Conservation (phyloP, 768 basidiomycete genomes). For the Gyrodon lividus region DNA sequence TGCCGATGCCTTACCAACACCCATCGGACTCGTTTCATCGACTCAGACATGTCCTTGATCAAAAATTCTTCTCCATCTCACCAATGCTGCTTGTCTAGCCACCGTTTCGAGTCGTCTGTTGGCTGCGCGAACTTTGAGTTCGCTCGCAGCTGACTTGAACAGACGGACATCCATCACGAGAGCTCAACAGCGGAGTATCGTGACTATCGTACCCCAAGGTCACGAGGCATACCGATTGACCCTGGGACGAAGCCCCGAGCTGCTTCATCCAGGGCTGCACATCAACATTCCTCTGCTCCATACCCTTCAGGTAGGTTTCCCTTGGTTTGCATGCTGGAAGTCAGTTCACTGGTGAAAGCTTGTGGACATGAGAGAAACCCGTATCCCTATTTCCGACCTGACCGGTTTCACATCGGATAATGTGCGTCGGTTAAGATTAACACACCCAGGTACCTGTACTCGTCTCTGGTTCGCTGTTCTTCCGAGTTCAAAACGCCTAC, state of each 20-base stretch:
- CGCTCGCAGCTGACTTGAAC: not conserved
- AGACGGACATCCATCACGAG: not conserved
- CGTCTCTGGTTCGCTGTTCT: slow-evolving; percentile 55
- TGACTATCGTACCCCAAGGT: slow-evolving; percentile 54
- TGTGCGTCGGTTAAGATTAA: slow-evolving; percentile 10
- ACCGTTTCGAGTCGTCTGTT: not conserved
- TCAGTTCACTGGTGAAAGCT: slow-evolving; percentile 1
- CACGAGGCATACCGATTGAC: slow-evolving; percentile 52
- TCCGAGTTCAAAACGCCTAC: slow-evolving; percentile 50
- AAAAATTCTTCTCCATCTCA: not conserved
- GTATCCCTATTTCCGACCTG: slow-evolving; percentile 41
- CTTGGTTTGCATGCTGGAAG: not conserved
- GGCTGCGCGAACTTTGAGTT: not conserved
- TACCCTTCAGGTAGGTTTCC: slow-evolving; percentile 27
- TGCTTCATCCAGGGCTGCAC: slow-evolving; percentile 45
- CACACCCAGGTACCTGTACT: slow-evolving; percentile 44
- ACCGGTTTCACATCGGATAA: slow-evolving; percentile 37
- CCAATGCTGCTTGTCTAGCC: not conserved
- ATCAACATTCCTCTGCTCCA: slow-evolving; percentile 47
- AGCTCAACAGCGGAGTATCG: slow-evolving; percentile 30
- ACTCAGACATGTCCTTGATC: not conserved
- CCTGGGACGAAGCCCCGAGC: slow-evolving; percentile 46
- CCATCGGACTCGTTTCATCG: not conserved
- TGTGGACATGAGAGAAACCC: slow-evolving; percentile 49
- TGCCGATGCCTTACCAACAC: not conserved